These are phyloP conservation scores for Neoscytalidium dimidiatum DNA, from an alignment of 2,329 filamentous ascomycete genomes.

Conservation along the genomic window DNA sequence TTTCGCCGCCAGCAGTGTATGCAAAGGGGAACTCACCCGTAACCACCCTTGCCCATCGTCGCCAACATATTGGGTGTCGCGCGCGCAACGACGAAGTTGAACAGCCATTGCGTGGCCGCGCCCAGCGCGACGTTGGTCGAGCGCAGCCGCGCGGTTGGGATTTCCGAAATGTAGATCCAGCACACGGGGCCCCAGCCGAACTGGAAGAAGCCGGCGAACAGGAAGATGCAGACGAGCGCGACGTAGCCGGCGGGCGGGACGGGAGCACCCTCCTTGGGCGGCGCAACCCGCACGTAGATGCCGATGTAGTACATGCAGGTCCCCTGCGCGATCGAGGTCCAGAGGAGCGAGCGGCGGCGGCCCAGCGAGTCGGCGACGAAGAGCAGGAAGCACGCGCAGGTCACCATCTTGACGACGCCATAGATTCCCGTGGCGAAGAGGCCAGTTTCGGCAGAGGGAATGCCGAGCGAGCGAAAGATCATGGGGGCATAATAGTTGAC, in stretches of 20 bases:
- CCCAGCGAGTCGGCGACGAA: slow-evolving; percentile 71
- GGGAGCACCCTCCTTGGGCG: slow-evolving; percentile 54
- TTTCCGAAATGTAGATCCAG: slow-evolving; percentile 73
- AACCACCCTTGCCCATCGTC: slow-evolving; percentile 49
- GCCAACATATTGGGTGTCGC: slow-evolving; percentile 69
- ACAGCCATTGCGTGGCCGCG: slow-evolving; percentile 71
- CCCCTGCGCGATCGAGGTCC: slow-evolving; percentile 65
- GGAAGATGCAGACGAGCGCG: slow-evolving; percentile 70
- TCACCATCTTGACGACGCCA: slow-evolving; percentile 68
- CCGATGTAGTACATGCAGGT: slow-evolving; percentile 69
- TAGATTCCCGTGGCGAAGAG: slow-evolving; percentile 76
- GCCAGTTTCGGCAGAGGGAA: slow-evolving; percentile 57
- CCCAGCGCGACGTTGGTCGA: slow-evolving; percentile 69
- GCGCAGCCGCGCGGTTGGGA: slow-evolving; percentile 66
- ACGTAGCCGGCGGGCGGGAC: slow-evolving; percentile 70
- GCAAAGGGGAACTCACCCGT: not conserved
- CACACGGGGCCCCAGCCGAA: slow-evolving; percentile 65
- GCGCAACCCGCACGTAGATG: slow-evolving; percentile 66
- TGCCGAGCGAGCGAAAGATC: slow-evolving; percentile 68
- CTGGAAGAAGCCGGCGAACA: slow-evolving; percentile 71
- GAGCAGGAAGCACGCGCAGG: slow-evolving; percentile 65
- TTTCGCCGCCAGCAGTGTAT: no score
- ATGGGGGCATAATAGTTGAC: slow-evolving; percentile 68
- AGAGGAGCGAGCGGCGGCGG: slow-evolving; percentile 62
- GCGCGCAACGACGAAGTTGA: slow-evolving; percentile 71